phyloP scores from a whole-genome alignment of 805 yeast genomes.

The Ogataea pilisensis region DNA sequence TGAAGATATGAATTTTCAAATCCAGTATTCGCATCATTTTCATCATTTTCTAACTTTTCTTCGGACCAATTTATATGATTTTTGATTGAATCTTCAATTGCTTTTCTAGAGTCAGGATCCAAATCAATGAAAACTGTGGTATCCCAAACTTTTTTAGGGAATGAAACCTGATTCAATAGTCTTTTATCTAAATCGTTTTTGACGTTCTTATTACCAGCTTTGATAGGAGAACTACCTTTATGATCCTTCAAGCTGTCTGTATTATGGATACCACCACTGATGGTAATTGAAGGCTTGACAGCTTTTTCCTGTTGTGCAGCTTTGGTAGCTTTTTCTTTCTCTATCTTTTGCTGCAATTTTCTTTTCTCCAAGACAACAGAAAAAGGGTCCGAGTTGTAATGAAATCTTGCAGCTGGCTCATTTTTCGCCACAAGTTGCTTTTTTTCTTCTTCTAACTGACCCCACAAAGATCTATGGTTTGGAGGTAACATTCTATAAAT shows the following conservation, averaged over 20 bases:
- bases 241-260: too few species aligned
- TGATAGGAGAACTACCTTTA: too few species aligned
- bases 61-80: conserved; percentile 54
- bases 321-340: conserved; percentile 44
- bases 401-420: conserved; percentile 42
- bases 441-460: conserved; percentile 60
- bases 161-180: conserved; percentile 20
- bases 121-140: conserved; percentile 65
- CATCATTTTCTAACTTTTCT: conserved; percentile 15
- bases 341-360: conserved; percentile 38
- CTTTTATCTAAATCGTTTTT: conserved; percentile 3
- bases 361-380: conserved; percentile 54
- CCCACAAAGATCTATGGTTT: conserved; percentile 77
- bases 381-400: conserved; percentile 77
- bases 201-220: too few species aligned
- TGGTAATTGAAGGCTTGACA: conserved; percentile 42
- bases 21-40: not conserved
- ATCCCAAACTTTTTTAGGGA: conserved; percentile 64
- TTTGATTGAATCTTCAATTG: conserved; percentile 59
- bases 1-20: conserved; percentile 9
- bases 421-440: conserved; percentile 42
- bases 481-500: conserved; percentile 84
- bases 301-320: conserved; percentile 48
- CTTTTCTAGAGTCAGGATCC: conserved; percentile 54
- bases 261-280: too few species aligned